Conservation (phyloP, 1,139 yeast species). For the Pichia sp. region DNA sequence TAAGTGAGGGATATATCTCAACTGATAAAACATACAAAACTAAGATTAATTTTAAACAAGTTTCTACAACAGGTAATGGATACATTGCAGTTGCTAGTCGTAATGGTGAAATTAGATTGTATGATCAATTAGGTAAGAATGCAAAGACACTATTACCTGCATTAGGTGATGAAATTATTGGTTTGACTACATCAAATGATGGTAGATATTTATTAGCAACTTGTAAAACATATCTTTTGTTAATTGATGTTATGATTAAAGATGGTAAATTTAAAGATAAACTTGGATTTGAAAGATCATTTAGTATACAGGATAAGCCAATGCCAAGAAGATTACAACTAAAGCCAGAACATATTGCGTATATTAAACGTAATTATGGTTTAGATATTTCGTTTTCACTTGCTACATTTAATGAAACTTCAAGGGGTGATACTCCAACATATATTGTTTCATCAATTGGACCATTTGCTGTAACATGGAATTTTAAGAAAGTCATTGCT, state of each 20-base stretch:
- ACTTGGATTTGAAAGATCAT: conserved; percentile 60
- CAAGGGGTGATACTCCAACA: conserved; percentile 50
- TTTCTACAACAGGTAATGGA: conserved; percentile 71
- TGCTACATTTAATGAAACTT: conserved; percentile 60
- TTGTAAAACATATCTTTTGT: conserved; percentile 59
- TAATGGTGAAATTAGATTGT: conserved; percentile 71
- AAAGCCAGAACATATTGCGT: conserved; percentile 67
- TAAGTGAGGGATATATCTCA: conserved; percentile 49
- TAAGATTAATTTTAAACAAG: conserved; percentile 50
- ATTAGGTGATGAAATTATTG: conserved; percentile 64
- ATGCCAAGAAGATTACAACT: conserved; percentile 62
- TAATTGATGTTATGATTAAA: conserved; percentile 60
- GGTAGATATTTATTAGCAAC: conserved; percentile 83
- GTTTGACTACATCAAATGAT: conserved; percentile 67
- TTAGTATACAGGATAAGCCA: conserved; percentile 63
- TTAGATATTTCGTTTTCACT: conserved; percentile 54
- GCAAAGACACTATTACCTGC: conserved; percentile 81
- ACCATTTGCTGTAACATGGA: conserved; percentile 78
- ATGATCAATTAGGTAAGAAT: conserved; percentile 60
- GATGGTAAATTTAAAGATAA: conserved; percentile 55
- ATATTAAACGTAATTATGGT: conserved; percentile 49
- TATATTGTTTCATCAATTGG: conserved; percentile 73
- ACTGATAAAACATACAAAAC: conserved; percentile 49
- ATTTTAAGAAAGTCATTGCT: conserved; percentile 49
- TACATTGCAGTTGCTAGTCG: conserved; percentile 68